phyloP scores from a whole-genome alignment of 306 rosid genomes.

The Vigna trinervia region DNA sequence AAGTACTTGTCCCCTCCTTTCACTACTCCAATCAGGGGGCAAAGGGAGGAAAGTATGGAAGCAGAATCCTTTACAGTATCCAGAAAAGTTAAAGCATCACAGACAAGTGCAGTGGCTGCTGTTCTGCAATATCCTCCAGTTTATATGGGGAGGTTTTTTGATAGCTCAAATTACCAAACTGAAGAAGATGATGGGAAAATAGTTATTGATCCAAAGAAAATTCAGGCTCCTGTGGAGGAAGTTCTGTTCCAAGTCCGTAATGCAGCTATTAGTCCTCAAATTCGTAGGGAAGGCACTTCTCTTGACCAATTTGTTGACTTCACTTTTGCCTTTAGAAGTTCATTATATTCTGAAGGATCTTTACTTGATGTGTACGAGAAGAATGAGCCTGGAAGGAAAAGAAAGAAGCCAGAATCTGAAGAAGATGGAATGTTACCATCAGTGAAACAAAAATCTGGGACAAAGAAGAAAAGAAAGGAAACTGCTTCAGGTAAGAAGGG shows the following conservation, averaged over 20 bases:
- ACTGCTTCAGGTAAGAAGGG: conserved; percentile 37
- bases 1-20: conserved; percentile 91
- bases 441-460: conserved; percentile 38
- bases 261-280: conserved; percentile 56
- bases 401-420: conserved; percentile 57
- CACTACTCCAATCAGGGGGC: conserved; percentile 51
- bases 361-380: conserved; percentile 46
- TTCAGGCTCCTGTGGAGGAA: conserved; percentile 48
- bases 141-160: conserved; percentile 40
- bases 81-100: conserved; percentile 27
- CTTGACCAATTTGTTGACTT: conserved; percentile 52
- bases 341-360: conserved; percentile 59
- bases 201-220: conserved; percentile 54
- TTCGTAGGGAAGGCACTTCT: conserved; percentile 42
- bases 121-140: conserved; percentile 41
- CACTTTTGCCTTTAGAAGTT: conserved; percentile 59
- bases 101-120: conserved; percentile 33
- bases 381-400: conserved; percentile 55
- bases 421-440: conserved; percentile 41
- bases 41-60: conserved; percentile 47
- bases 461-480: conserved; percentile 47
- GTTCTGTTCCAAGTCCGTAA: conserved; percentile 56
- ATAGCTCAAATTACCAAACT: conserved; percentile 43
- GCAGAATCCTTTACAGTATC: conserved; percentile 39
- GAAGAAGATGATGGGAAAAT: conserved; percentile 43